Percentiles rank a stretch among this genome's conserved stretches.
Evolutionary conservation across 2,329 filamentous ascomycete species (phyloP).

Genomic region (Trichoderma sp.): DNA sequence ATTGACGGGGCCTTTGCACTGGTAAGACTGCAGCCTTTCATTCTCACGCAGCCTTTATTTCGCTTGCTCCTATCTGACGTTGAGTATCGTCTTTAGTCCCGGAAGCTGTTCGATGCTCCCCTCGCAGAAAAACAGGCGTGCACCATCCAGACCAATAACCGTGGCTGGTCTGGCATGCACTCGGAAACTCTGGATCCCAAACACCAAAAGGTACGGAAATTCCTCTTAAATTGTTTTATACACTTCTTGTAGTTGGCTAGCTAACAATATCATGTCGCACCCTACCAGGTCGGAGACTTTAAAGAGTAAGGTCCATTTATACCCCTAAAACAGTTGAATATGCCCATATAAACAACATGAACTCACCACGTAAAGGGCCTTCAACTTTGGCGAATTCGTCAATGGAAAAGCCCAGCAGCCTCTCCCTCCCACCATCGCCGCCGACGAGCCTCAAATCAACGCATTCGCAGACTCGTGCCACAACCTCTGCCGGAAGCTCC

Average conservation of each 20-base stretch:
- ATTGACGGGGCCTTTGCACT: slow-evolving; percentile 71
- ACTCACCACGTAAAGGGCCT: slow-evolving; percentile 56
- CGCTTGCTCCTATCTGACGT: not conserved
- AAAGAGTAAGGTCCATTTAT: slow-evolving; percentile 64
- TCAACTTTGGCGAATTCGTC: slow-evolving; percentile 83
- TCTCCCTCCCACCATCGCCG: slow-evolving; percentile 61
- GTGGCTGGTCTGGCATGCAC: slow-evolving; percentile 86
- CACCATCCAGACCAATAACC: slow-evolving; percentile 75
- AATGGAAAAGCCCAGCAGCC: slow-evolving; percentile 70
- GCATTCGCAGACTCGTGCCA: slow-evolving; percentile 70
- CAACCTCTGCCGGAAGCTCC: slow-evolving; percentile 66
- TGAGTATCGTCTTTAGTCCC: slow-evolving; percentile 45
- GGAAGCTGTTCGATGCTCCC: slow-evolving; percentile 67
- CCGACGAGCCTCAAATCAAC: slow-evolving; percentile 58
- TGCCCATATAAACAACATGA: not conserved
- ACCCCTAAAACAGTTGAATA: no score
- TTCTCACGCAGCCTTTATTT: not conserved
- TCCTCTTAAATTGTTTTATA: not conserved
- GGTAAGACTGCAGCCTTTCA: slow-evolving; percentile 54
- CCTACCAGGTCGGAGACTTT: slow-evolving; percentile 67
- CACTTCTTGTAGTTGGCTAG: no score
- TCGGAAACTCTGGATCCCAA: slow-evolving; percentile 83
- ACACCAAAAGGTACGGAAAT: slow-evolving; percentile 68
- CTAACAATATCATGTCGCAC: not conserved
- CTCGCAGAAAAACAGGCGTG: slow-evolving; percentile 69